phyloP scores from a whole-genome alignment of 2,329 filamentous ascomycete species.

The Diaporthe capsici region DNA sequence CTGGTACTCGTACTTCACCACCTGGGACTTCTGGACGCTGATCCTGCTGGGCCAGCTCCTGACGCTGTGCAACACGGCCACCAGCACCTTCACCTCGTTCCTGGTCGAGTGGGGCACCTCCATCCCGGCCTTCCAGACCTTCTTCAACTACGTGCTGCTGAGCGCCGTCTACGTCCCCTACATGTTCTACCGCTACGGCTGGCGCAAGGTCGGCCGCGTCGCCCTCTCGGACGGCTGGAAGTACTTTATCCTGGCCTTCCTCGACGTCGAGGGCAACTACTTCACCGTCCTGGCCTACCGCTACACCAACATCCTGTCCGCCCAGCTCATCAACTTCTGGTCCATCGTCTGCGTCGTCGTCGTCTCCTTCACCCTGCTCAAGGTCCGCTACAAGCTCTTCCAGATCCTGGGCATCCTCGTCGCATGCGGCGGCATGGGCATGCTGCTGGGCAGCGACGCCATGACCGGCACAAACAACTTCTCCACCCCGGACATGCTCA shows the following conservation, averaged over 20 bases:
- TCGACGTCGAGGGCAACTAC: slow-evolving; percentile 98
- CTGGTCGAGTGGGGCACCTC: slow-evolving; percentile 77
- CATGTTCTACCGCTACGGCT: slow-evolving; percentile 84
- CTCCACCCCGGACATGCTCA: slow-evolving; percentile 79
- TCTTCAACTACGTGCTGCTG: slow-evolving; percentile 94
- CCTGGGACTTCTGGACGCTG: slow-evolving; percentile 89
- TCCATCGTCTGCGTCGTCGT: slow-evolving; percentile 93
- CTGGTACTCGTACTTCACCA: slow-evolving; percentile 84
- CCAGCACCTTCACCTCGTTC: slow-evolving; percentile 90
- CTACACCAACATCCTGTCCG: slow-evolving; percentile 91
- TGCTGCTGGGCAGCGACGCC: slow-evolving; percentile 90
- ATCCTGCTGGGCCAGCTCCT: slow-evolving; percentile 86
- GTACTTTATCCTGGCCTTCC: slow-evolving; percentile 91
- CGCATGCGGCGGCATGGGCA: slow-evolving; percentile 90
- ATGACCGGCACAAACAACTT: slow-evolving; percentile 82
- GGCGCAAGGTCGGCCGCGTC: slow-evolving; percentile 76
- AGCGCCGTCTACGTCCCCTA: slow-evolving; percentile 85
- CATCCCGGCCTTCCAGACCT: slow-evolving; percentile 94
- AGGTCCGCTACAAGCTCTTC: slow-evolving; percentile 89
- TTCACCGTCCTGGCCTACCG: slow-evolving; percentile 96
- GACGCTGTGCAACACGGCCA: slow-evolving; percentile 90
- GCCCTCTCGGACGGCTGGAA: slow-evolving; percentile 86
- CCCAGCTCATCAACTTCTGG: slow-evolving; percentile 99
- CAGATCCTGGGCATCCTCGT: slow-evolving; percentile 91
- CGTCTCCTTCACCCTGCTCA: slow-evolving; percentile 85